A percentile compares a stretch with the other conserved stretches of the same genome.
Evolutionary conservation across 2,329 filamentous ascomycete genomes (phyloP).

Genomic region (Colletotrichum paranaense): DNA sequence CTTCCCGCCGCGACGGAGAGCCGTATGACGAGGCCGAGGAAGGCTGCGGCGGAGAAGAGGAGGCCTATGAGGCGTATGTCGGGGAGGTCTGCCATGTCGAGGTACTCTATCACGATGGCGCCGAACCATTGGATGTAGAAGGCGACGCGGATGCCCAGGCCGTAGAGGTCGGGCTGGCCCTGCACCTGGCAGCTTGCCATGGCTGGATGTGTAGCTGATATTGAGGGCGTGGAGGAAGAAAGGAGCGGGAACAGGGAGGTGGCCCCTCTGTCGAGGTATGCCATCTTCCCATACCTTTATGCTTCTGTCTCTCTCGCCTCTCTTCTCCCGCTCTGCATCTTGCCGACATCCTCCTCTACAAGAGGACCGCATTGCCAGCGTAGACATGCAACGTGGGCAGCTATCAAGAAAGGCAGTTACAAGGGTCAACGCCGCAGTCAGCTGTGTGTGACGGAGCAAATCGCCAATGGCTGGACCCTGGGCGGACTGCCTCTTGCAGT

Average conservation of each 20-base stretch:
- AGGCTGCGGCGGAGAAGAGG: conserved; percentile 42
- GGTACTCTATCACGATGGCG: conserved; percentile 44
- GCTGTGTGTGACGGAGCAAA: conserved; percentile 10
- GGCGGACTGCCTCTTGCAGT: conserved; percentile 2
- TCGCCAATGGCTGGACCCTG: conserved; percentile 20
- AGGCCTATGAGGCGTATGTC: conserved; percentile 47
- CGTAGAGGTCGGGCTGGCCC: conserved; percentile 47
- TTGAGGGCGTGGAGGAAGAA: not conserved
- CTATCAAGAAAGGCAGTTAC: conserved; percentile 1
- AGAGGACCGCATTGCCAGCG: conserved; percentile 1
- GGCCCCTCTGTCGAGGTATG: not conserved
- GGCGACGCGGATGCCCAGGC: conserved; percentile 47
- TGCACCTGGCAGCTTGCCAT: conserved; percentile 42
- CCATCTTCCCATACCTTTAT: conserved; percentile 5
- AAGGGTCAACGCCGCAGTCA: conserved; percentile 16
- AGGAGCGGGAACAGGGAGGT: not conserved
- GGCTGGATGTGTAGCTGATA: not conserved
- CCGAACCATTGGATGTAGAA: conserved; percentile 52
- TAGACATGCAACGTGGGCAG: conserved; percentile 27
- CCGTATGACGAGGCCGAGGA: conserved; percentile 44
- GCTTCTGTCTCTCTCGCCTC: not conserved
- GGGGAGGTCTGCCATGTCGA: conserved; percentile 42
- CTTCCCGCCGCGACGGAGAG: conserved; percentile 24
- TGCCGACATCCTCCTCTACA: not conserved
- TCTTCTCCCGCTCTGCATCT: not conserved